Conservation (phyloP, 108 stramenopile species). For the Chaetoceros muelleri region DNA sequence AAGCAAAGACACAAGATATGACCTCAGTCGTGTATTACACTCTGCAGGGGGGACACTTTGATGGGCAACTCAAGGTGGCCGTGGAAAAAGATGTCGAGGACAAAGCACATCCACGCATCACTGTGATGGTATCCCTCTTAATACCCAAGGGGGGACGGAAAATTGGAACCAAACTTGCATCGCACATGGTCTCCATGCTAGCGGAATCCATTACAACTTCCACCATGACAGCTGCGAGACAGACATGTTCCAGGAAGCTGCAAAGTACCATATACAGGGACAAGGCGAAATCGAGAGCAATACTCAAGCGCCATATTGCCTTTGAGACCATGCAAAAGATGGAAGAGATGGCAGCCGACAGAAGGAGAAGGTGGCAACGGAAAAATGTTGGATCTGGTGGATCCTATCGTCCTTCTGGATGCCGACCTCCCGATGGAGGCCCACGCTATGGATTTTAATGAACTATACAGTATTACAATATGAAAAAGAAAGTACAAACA, state of each 20-base stretch:
- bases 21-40: conserved; percentile 22
- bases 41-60: conserved; percentile 58
- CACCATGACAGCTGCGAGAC: conserved; percentile 26
- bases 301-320: conserved; percentile 39
- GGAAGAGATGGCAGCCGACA: conserved; percentile 76
- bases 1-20: conserved; percentile 17
- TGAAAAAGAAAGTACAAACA: too few relatives aligned
- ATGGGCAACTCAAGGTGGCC: conserved; percentile 51
- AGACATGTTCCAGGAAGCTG: conserved; percentile 34
- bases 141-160: conserved; percentile 41
- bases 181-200: conserved; percentile 27
- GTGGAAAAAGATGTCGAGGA: conserved; percentile 18
- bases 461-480: too few relatives aligned
- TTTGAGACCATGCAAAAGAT: conserved; percentile 47
- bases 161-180: conserved; percentile 21
- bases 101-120: conserved; percentile 6
- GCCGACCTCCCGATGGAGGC: background rate
- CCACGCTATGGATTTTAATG: background rate
- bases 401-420: conserved; percentile 58
- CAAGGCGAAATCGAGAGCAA: conserved; percentile 29
- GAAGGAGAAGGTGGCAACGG: conserved; percentile 67
- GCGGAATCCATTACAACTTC: conserved; percentile 41
- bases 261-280: conserved; percentile 42
- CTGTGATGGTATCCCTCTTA: conserved; percentile 28
- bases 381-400: conserved; percentile 62